Base-by-base conservation (phyloP, 225 moss, liverwort and hornwort genomes). In the Climacium dendroides region DNA sequence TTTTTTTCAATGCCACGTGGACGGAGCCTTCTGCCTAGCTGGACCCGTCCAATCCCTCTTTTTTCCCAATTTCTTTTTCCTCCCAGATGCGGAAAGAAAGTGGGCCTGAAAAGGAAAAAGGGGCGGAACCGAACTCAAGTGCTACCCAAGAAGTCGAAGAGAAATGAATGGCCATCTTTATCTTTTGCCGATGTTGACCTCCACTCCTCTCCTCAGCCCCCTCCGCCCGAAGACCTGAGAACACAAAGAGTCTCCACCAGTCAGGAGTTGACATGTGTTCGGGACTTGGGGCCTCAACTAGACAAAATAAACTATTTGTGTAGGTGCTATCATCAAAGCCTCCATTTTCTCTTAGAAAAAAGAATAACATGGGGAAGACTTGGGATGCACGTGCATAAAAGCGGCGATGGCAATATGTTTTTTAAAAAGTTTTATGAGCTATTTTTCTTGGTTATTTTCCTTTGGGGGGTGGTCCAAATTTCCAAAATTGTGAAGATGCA, bases 241-340 rank as follows among this genome's bases (percentile, higher is more conserved):
- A 47, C n/a, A n/a, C n/a, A 63, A 30, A 48, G 7, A 2, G 5
- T 22, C 22, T 22, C 26, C 30, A 22, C 34, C 80, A 62, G 10
- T 80, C 2, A 35, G 7, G 48, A 30, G 11, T 35, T 48, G 81
- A 81, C 48, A 48, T 48, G 63, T 48, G 6, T 23, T 35, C 16
- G 23, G 0, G 0, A 2, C 4, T 6, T 14, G 15, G 2, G 58
- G 10, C 1, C 1, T 23, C 1, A 37, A 78, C 10, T 37, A 26
- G 2, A 16, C 37, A 16, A n/a, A 34, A 26, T 12, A 25, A 37
- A 25, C 5, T 0, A 15, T 15, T n/a, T 6, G 16, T 16, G 37
- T 10, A 78, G 37, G 37, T 26, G 7, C 39, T 39, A 39, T 78
- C 57, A 78, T 78, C 55, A 78, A 55, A 54, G 4, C 26, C 54